Conservation (phyloP, 805 yeast species). For the Saturnispora ahearnii region DNA sequence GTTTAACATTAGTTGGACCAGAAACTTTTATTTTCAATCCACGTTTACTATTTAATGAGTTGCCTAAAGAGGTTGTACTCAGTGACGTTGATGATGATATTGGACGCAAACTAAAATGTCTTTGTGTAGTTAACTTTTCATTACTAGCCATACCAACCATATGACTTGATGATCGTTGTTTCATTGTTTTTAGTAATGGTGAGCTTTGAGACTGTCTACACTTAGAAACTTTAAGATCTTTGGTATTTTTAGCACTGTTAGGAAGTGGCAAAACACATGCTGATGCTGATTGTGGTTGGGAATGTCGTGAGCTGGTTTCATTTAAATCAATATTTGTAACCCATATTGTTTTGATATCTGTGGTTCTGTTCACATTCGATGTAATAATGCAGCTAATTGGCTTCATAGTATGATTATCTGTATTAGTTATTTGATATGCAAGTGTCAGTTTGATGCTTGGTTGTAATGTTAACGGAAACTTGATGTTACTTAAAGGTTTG, state of each 20-base stretch:
- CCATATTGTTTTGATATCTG: conserved; percentile 28
- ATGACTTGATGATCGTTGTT: conserved; percentile 3
- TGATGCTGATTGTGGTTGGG: conserved; percentile 5
- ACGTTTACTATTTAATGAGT: conserved; percentile 7
- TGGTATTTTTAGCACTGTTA: not conserved
- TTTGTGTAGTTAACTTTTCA: not conserved
- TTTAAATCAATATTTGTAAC: conserved; percentile 29
- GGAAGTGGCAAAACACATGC: not conserved
- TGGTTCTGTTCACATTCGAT: conserved; percentile 16
- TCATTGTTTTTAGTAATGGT: not conserved
- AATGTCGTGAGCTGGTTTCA: conserved; percentile 3
- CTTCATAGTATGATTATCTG: conserved; percentile 21
- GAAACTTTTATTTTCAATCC: conserved; percentile 45
- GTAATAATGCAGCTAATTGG: conserved; percentile 20
- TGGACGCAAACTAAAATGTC: conserved; percentile 11
- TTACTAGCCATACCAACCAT: not conserved
- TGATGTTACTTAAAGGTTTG: conserved; percentile 14
- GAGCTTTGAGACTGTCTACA: conserved; percentile 5
- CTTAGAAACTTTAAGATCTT: not conserved
- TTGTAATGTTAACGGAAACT: conserved; percentile 26
- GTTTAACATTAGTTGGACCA: conserved; percentile 51
- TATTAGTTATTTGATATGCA: conserved; percentile 22
- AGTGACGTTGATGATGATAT: conserved; percentile 19
- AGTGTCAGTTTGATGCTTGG: conserved; percentile 16
- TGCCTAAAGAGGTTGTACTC: conserved; percentile 5